Evolutionary conservation across 1,284 basidiomycete genomes (phyloP).

Genomic region (Malassezia japonica): DNA sequence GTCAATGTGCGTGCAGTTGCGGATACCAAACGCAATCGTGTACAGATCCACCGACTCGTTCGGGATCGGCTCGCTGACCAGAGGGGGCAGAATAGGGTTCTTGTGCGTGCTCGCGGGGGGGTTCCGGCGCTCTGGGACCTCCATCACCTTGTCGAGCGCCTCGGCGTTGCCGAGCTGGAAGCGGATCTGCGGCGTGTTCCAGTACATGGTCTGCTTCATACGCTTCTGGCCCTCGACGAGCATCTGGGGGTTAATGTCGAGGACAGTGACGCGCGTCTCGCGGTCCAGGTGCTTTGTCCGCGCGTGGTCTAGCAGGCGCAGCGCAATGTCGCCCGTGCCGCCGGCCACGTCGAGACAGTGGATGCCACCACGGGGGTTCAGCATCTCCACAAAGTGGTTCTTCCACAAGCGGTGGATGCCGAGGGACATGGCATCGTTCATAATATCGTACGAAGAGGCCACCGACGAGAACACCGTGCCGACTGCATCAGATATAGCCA

Average conservation of each 20-base stretch:
- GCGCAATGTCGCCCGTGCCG: conserved; percentile 90
- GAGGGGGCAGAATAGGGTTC: conserved; percentile 33
- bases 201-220: conserved; percentile 50
- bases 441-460: conserved; percentile 87
- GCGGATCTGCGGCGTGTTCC: conserved; percentile 75
- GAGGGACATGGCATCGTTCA: conserved; percentile 97
- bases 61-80: conserved; percentile 33
- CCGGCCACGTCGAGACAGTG: conserved; percentile 90
- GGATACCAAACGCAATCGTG: conserved; percentile 96
- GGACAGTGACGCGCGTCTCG: conserved; percentile 72
- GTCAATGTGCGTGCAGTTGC: conserved; percentile 90
- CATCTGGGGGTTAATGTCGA: conserved; percentile 95
- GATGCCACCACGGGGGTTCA: conserved; percentile 61
- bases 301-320: conserved; percentile 83
- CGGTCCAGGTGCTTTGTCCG: conserved; percentile 62
- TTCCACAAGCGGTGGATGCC: conserved; percentile 98
- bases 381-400: conserved; percentile 68
- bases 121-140: conserved; percentile 18
- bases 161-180: conserved; percentile 94
- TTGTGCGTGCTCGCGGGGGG: conserved; percentile 24
- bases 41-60: conserved; percentile 78
- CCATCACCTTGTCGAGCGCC: conserved; percentile 52
- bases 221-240: conserved; percentile 80
- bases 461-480: conserved; percentile 91
- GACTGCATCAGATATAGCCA: conserved; percentile 52